These are phyloP conservation scores for Raddia distichophylla DNA, from an alignment of 176 grass and related monocot species.

Conservation along the genomic window DNA sequence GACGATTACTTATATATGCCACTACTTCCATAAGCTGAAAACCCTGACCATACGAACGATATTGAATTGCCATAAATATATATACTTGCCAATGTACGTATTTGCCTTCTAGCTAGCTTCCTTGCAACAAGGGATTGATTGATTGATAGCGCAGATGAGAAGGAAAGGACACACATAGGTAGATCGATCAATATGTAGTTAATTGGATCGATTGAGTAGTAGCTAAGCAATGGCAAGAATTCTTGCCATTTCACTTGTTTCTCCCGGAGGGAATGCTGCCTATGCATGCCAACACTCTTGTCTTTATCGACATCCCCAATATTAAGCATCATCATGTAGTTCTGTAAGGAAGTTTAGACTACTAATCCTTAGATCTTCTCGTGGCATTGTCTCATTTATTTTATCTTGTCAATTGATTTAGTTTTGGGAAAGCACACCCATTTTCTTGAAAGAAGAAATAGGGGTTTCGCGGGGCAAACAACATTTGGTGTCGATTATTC, in stretches of 20 bases:
- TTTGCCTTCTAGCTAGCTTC: neutral
- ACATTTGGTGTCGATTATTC: neutral
- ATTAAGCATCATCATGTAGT: slow-evolving; percentile 32
- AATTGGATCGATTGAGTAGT: slow-evolving; percentile 6
- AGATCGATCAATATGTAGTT: slow-evolving; percentile 31
- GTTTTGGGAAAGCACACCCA: neutral
- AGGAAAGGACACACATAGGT: slow-evolving; percentile 10
- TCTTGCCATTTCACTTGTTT: slow-evolving; percentile 21
- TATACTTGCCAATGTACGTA: neutral
- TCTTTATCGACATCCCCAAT: slow-evolving; percentile 27
- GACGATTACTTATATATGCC: neutral
- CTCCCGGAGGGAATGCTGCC: neutral
- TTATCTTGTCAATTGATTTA: neutral
- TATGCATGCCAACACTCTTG: slow-evolving; percentile 19
- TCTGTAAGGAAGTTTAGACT: slow-evolving; percentile 23
- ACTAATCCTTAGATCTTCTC: slow-evolving; percentile 23
- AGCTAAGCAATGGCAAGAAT: slow-evolving; percentile 5
- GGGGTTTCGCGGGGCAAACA: neutral
- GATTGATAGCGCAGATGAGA: neutral
- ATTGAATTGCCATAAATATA: neutral
- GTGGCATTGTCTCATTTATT: neutral
- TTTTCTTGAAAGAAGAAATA: neutral
- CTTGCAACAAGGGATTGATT: neutral
- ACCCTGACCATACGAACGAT: neutral
- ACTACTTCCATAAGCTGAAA: neutral